phyloP scores from a whole-genome alignment of 2,329 filamentous ascomycete genomes.

The Lachnellula subtilissima region DNA sequence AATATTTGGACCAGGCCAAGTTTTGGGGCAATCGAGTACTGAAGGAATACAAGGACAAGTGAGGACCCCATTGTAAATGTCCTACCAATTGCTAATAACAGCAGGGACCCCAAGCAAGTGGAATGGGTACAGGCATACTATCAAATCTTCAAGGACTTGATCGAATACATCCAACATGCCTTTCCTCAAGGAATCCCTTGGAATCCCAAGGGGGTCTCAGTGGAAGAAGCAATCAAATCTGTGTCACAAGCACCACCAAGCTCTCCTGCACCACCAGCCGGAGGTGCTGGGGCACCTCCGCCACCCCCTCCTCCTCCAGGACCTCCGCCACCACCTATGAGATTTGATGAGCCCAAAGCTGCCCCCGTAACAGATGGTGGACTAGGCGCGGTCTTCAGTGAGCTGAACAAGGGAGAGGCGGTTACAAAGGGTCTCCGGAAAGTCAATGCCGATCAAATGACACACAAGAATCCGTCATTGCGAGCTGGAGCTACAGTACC shows the following conservation, averaged over 20 bases:
- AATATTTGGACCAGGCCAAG: constrained; percentile 77
- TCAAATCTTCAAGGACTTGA: constrained; percentile 77
- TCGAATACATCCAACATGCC: constrained; percentile 78
- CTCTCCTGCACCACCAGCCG: constrained; percentile 39
- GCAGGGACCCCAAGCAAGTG: constrained; percentile 71
- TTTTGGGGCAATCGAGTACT: constrained; percentile 94
- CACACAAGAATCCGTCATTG: constrained; percentile 92
- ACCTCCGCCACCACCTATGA: constrained; percentile 44
- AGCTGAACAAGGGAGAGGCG: constrained; percentile 82
- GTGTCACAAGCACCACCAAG: constrained; percentile 48
- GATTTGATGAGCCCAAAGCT: constrained; percentile 50
- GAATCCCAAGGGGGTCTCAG: constrained; percentile 75
- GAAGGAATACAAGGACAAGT: constrained; percentile 84
- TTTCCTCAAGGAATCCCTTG: constrained; percentile 76
- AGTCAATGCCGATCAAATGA: constrained; percentile 94
- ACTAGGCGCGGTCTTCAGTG: constrained; percentile 82
- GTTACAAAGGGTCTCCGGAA: constrained; percentile 87
- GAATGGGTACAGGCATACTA: constrained; percentile 94
- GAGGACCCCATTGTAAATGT: constrained; percentile 23
- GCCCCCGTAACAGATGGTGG: constrained; percentile 50
- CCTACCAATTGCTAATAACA: constrained; percentile 7
- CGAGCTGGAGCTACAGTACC: constrained; percentile 69
- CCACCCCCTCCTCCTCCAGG: constrained; percentile 51
- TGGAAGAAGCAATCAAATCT: constrained; percentile 59
- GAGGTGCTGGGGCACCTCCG: constrained; percentile 50